Evolutionary conservation across 2,329 filamentous ascomycete species (phyloP), one percentile per base, ranked within the genome.

Genomic region (Fusarium pseudoanthophilum): DNA sequence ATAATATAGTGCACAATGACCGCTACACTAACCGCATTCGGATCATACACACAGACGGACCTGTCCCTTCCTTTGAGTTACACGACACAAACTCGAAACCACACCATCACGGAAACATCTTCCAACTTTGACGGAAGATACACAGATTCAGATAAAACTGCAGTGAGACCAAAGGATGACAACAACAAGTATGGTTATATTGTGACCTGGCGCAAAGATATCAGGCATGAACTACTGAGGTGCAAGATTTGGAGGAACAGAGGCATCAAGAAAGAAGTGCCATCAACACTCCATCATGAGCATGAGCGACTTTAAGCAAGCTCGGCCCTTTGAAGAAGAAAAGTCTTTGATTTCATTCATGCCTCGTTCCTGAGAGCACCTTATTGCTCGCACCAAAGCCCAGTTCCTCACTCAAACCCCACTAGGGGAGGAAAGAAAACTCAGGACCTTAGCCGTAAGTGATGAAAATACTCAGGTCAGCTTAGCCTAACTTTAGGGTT

Each of bases 321-420:
- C 45, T 48, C 32, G 45, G 49, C 28, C 40, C 34, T 49, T 37
- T 18, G 45, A 53, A 40, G 45, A 69, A 71, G 48, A 67, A 71
- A 63, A 60, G 57, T 57, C 42, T 66, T 37, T 43, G 52, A 55
- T 62, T 60, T 68, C 65, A 61, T 60, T 55, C 48, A 75, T 60
- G 55, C 55, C 52, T 75, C 64, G 70, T 77, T 78, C 65, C 73
- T 71, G 63, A 64, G 63, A 64, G 52, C 61, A 57, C 69, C 37
- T 48, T 21, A 39, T 52, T 61, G 40, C 36, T 56, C 36, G 16
- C 46, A 49, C 28, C 20, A 11, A 30, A 16, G 26, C 16, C 20
- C 28, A 49, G 46, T 49, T 30, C 28, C 28, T 51, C 48, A 68
- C 28, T 24, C 48, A 68, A 58, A 59, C 46, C 55, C 67, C 28